These are phyloP conservation scores for Fusarium bactridioides DNA, from an alignment of 2,329 filamentous ascomycete species.

Conservation along the genomic window DNA sequence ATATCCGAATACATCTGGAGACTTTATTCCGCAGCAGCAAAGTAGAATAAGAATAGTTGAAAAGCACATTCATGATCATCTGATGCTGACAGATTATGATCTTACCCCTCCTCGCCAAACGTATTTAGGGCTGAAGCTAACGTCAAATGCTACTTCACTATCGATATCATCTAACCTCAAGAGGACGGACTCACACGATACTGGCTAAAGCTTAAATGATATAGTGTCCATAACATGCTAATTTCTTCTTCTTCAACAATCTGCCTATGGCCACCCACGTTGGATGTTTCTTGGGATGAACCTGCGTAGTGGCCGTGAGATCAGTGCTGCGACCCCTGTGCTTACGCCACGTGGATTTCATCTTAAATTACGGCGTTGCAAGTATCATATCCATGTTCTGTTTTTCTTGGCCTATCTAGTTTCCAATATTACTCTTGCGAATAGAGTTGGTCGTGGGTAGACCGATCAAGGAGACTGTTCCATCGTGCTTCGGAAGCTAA, in stretches of 20 bases:
- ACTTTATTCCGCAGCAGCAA: too few species aligned
- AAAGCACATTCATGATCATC: neutral
- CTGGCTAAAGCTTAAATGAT: neutral
- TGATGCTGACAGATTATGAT: neutral
- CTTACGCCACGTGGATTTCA: neutral
- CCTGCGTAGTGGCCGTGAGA: too few species aligned
- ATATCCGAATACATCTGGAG: neutral
- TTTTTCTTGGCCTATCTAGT: too few species aligned
- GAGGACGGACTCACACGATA: neutral
- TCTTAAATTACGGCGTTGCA: neutral
- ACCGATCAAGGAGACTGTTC: neutral
- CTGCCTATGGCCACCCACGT: too few species aligned
- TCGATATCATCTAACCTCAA: neutral
- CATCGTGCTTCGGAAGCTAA: neutral
- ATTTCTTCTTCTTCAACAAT: too few species aligned
- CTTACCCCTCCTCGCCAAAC: neutral
- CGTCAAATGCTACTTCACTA: neutral
- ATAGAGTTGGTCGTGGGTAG: neutral
- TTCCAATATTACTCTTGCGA: neutral
- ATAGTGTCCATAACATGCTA: too few species aligned
- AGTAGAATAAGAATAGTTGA: neutral
- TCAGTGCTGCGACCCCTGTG: neutral
- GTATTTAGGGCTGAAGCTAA: neutral
- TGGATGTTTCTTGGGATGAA: neutral
- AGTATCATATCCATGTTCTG: accelerated